Base-by-base conservation (phyloP, 148 eudicot genomes). In the Vaccinium vitisidaea region DNA sequence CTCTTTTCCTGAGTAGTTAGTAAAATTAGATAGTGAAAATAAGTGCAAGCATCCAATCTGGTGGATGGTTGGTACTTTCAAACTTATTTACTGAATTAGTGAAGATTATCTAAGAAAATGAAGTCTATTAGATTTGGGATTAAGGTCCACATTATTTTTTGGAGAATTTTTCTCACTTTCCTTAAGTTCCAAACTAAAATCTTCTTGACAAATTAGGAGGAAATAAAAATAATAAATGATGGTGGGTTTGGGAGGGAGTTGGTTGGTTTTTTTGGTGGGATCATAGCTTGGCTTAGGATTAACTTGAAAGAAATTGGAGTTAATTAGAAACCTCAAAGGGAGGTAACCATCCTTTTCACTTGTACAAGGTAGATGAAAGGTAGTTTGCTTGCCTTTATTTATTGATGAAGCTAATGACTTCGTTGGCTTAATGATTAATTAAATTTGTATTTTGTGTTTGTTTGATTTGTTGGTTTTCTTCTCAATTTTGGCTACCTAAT, bases 271-370 rank as follows among this genome's bases (percentile, higher is more conserved):
- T 74, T 75, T 52, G 61, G 76, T 23, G 48, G 36, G 8, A 25
- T 39, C 19, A 19, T n/a, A 52, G 56, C 77, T 63, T 86, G 70
- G 69, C 83, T 83, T 86, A 46, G 46, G 70, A 83, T 79, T 39
- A 86, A 86, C 88, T 78, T 74, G 71, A 86, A 56, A 49, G 54
- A 30, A 5, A 56, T 46, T 58, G n/a, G n/a, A n/a, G n/a, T 75
- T 30, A 55, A 82, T 77, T 82, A 53, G 77, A 71, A 71, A 71
- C 83, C 85, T 83, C 86, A 70, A 83, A 49, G 85, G 83, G 63
- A 52, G 25, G 32, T 78, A 19, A 6, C 19, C 14, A 36, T 65
- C 82, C 76, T 83, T 83, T 70, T 73, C 80, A 80, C 15, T 55
- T 70, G 50, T 43, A 71, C 15, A 61, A 83, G 88, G 76, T 83